Evolutionary conservation across 2,329 filamentous ascomycete species (phyloP), one percentile per base, ranked within the genome.

Genomic region (Epichloe gansuensis): DNA sequence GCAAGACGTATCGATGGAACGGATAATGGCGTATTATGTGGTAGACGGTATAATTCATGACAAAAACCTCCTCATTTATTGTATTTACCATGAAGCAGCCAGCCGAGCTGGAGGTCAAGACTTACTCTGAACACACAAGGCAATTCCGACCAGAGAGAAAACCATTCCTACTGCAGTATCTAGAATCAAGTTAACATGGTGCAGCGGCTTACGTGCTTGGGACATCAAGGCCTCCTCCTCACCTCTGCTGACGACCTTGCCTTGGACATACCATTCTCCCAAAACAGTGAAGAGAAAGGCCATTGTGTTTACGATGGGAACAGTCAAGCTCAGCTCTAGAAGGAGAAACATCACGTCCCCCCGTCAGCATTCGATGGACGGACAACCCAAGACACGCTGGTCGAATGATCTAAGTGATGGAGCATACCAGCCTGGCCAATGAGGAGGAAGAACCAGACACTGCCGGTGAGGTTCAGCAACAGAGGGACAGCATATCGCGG

Each of bases 231-330:
- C 9, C 17, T 43, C 9, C 17, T 43, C 23, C 13, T 62, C 71
- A 89, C 87, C 81, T 74, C 81, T 78, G 59, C 83, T 87, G 55
- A 97, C 95, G 2, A 90, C 85, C 66, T 96, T 97, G 55, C 82
- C 82, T 61, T 96, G 91, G 1, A 91, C 89, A 74, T 85, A 94
- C 89, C 90, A 97, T 60, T 97, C 91, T 1, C 90, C 91, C 12
- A 96, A 63, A 2, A 96, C 90, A 0, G 91, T 97, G 63, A 96
- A 97, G n/a, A 97, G 69, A 60, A 97, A 97, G 0, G 91, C 91
- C 62, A 95, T 71, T 0, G 89, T 95, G 63, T 97, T 97, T 2
- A 91, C 90, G 56, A 97, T 93, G 2, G 91, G 91, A 1, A 97
- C 90, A 2, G 90, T 96, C 56, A 97, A 73, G 63, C 89, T 95